phyloP scores from a whole-genome alignment of 805 yeast genomes.

The Ogataea methylovora region DNA sequence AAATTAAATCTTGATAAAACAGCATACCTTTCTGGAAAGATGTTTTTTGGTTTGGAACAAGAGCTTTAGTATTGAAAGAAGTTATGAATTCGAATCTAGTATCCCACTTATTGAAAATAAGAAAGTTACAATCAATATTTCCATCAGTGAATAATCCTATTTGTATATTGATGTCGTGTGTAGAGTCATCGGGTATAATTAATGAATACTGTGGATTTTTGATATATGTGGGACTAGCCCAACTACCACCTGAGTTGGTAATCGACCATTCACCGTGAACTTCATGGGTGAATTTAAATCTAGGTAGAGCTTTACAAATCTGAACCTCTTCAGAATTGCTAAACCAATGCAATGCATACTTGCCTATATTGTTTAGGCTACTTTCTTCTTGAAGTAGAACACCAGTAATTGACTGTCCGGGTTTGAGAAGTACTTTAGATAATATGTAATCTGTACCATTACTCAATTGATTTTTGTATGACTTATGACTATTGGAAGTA shows the following conservation, averaged over 20 bases:
- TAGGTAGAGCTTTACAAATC: conserved; percentile 23
- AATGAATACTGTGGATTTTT: conserved; percentile 48
- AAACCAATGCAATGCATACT: conserved; percentile 9
- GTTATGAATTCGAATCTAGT: conserved; percentile 16
- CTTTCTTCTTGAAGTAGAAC: too few species aligned
- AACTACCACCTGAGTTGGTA: conserved; percentile 45
- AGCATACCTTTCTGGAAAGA: conserved; percentile 25
- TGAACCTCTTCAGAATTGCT: conserved; percentile 6
- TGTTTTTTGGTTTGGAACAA: conserved; percentile 21
- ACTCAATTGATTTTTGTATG: conserved; percentile 11
- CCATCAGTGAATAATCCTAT: conserved; percentile 17
- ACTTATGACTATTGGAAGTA: conserved; percentile 7
- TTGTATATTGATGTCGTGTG: conserved; percentile 6
- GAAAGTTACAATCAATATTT: conserved; percentile 29
- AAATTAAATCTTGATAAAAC: conserved; percentile 12
- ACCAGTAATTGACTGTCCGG: too few species aligned
- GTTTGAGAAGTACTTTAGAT: conserved; percentile 2
- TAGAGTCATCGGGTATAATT: conserved; percentile 17
- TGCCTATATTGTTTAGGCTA: background rate
- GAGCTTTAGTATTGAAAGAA: conserved; percentile 22
- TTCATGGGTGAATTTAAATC: conserved; percentile 13
- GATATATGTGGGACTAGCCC: conserved; percentile 37
- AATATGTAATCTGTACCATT: conserved; percentile 26
- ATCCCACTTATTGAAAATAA: conserved; percentile 34
- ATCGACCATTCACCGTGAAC: conserved; percentile 38